Evolutionary conservation across 2,329 filamentous ascomycete genomes (phyloP).

Genomic region (Ophiocordyceps unilateralis): DNA sequence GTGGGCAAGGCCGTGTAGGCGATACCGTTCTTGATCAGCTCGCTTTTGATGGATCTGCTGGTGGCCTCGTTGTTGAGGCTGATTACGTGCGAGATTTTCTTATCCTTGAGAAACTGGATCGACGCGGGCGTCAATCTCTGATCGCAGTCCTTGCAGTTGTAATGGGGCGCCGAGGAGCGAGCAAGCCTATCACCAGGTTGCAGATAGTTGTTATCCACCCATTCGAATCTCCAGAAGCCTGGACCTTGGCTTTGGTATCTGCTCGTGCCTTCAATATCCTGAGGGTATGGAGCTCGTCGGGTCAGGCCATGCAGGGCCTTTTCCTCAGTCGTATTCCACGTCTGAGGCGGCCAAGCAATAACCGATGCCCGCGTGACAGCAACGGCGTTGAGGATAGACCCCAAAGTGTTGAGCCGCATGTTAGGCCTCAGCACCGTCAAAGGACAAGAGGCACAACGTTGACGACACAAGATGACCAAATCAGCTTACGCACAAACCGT

Average conservation of each 20-base stretch:
- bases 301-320: background rate
- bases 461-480: too few species aligned
- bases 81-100: constrained; percentile 1
- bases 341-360: too few species aligned
- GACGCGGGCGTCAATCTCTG: background rate
- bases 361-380: background rate
- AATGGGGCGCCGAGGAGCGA: constrained; percentile 2
- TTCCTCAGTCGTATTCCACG: background rate
- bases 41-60: background rate
- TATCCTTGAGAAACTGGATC: constrained; percentile 1
- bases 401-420: background rate
- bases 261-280: too few species aligned
- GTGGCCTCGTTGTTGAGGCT: constrained; percentile 1
- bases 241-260: background rate
- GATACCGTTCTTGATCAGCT: background rate
- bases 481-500: too few species aligned
- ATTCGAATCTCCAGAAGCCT: background rate
- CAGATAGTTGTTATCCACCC: background rate
- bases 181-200: background rate
- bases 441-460: too few species aligned
- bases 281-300: background rate
- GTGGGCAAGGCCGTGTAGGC: constrained; percentile 1
- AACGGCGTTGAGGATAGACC: background rate
- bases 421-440: too few species aligned
- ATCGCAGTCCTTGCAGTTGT: background rate